phyloP scores from a whole-genome alignment of 805 yeast species.

The Kluyveromyces lactis region DNA sequence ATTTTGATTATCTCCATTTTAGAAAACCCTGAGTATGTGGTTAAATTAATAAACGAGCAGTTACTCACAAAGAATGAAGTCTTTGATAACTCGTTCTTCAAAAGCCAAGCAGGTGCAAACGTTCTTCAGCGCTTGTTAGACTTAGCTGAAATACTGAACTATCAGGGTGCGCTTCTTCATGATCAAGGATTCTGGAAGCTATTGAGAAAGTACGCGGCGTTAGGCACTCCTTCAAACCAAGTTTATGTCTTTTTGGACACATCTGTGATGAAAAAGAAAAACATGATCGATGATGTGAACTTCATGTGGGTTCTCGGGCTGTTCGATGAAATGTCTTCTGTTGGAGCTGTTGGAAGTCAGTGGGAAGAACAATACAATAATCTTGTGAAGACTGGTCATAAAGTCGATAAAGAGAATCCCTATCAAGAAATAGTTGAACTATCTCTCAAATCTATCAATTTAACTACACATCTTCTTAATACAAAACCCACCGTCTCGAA shows the following conservation, averaged over 20 bases:
- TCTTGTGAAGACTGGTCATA: conserved; percentile 36
- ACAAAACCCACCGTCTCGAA: conserved; percentile 16
- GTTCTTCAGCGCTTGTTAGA: conserved; percentile 36
- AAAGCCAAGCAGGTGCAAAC: conserved; percentile 39
- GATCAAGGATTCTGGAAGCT: conserved; percentile 49
- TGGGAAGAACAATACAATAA: conserved; percentile 52
- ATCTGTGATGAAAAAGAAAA: conserved; percentile 26
- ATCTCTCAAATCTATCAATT: conserved; percentile 52
- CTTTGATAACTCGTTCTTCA: conserved; percentile 24
- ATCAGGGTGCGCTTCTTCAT: conserved; percentile 35
- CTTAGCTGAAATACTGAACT: conserved; percentile 19
- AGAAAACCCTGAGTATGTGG: conserved; percentile 17
- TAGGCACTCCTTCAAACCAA: conserved; percentile 33
- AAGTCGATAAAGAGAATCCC: conserved; percentile 38
- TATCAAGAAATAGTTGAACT: conserved; percentile 47
- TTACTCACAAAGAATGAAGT: conserved; percentile 27
- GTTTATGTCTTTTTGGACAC: conserved; percentile 42
- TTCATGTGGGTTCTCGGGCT: conserved; percentile 62
- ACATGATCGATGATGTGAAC: conserved; percentile 38
- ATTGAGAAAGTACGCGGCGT: conserved; percentile 40
- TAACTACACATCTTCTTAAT: conserved; percentile 46
- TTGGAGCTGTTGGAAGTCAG: conserved; percentile 72
- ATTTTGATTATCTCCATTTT: conserved; percentile 21
- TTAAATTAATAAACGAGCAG: conserved; percentile 21
- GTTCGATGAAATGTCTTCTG: conserved; percentile 70